Percentiles rank a stretch among this genome's conserved stretches.
These are phyloP conservation scores for Malus asiatica DNA, from an alignment of 306 rosid genomes.

Conservation along the genomic window DNA sequence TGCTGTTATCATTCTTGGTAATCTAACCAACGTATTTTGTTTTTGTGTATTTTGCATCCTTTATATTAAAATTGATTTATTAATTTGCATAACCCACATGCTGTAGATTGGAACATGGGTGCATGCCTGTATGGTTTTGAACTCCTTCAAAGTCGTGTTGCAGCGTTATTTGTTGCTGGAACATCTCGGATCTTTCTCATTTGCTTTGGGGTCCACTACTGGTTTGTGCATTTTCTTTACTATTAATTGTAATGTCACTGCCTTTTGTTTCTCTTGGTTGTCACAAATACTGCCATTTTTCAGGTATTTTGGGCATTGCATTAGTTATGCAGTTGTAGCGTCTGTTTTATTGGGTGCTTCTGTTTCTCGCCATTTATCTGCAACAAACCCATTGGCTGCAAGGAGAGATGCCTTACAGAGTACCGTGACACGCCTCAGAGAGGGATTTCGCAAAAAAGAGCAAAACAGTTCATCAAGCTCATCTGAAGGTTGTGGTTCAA, in stretches of 20 bases:
- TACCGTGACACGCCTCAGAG: conserved; percentile 92
- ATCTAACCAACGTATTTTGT: conserved; percentile 9
- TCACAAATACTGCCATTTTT: conserved; percentile 9
- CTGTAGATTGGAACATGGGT: conserved; percentile 97
- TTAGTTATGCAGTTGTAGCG: conserved; percentile 96
- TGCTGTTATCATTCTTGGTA: conserved; percentile 97
- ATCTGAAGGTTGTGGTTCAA: conserved; percentile 97
- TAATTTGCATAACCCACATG: conserved; percentile 13
- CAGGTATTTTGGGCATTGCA: conserved; percentile 98
- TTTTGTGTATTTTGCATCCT: conserved; percentile 14
- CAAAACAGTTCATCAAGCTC: conserved; percentile 96
- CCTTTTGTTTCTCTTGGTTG: conserved; percentile 26
- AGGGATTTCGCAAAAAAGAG: conserved; percentile 93
- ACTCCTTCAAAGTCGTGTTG: conserved; percentile 84
- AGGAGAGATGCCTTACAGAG: conserved; percentile 98
- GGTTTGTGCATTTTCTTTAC: conserved; percentile 44
- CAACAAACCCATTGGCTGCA: conserved; percentile 83
- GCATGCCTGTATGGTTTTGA: conserved; percentile 94
- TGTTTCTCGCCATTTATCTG: conserved; percentile 92
- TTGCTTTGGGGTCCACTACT: conserved; percentile 95
- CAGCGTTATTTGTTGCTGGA: conserved; percentile 90
- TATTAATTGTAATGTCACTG: not conserved
- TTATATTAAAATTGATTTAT: not conserved
- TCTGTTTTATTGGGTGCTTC: conserved; percentile 89
- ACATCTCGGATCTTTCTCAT: conserved; percentile 92